Percentiles rank a stretch among this genome's conserved stretches.
These are phyloP conservation scores for Porcisia deanei DNA, from an alignment of 208 protist genomes.

Conservation along the genomic window DNA sequence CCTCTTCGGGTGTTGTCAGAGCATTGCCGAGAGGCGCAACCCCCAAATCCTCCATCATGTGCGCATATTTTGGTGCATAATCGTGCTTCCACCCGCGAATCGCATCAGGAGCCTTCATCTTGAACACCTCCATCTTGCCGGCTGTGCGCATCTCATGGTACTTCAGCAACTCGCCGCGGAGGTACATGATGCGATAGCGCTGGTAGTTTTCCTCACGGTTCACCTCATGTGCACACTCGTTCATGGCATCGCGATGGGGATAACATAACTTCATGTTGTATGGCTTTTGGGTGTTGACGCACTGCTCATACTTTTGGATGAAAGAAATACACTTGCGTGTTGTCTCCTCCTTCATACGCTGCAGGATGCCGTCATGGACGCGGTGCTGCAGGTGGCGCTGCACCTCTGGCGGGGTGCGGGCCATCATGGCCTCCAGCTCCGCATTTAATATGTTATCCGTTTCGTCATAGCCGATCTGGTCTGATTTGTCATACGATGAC, in stretches of 20 bases:
- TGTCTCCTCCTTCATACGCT: constrained; percentile 88
- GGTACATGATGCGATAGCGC: constrained; percentile 76
- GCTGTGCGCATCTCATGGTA: constrained; percentile 71
- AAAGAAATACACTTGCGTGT: constrained; percentile 80
- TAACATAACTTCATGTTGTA: constrained; percentile 70
- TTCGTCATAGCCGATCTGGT: constrained; percentile 83
- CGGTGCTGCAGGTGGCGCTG: constrained; percentile 76
- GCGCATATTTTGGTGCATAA: constrained; percentile 83
- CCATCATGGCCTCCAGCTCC: constrained; percentile 76
- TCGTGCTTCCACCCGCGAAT: constrained; percentile 80
- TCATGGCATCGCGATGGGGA: constrained; percentile 83
- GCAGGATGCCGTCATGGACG: constrained; percentile 85
- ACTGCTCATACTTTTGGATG: constrained; percentile 76
- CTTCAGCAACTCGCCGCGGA: constrained; percentile 79
- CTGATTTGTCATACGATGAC: constrained; percentile 85
- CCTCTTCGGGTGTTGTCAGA: neutral
- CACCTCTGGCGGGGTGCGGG: constrained; percentile 62
- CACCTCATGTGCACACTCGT: constrained; percentile 80
- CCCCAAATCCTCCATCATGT: constrained; percentile 84
- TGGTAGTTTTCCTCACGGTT: constrained; percentile 90
- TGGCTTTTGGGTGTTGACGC: constrained; percentile 66
- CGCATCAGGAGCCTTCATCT: constrained; percentile 65
- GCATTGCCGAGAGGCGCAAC: constrained; percentile 17
- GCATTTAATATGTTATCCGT: constrained; percentile 71
- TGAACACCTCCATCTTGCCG: constrained; percentile 80